Base-by-base conservation (phyloP, 1,284 basidiomycete species). In the Xerocomus nothofagi region DNA sequence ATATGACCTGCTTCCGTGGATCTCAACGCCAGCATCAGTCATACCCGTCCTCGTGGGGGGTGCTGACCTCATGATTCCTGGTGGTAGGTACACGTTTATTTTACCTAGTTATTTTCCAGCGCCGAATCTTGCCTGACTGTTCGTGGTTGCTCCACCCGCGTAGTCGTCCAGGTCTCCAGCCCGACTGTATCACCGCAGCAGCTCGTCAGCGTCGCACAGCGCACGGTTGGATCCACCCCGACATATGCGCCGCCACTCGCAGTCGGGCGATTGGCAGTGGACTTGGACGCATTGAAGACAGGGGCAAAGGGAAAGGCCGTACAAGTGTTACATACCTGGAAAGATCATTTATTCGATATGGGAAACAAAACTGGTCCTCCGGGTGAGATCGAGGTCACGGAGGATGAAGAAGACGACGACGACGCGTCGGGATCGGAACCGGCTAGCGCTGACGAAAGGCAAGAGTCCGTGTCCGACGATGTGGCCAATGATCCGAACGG, bases 21-120 rank as follows among this genome's bases (percentile, higher is more conserved):
- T 91, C 11, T 80, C 82, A 3, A 88, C 86, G 0, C 85, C 87
- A 3, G 65, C 75, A 45, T 68, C 71, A 44, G 90, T 82, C 50
- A 81, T 87, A 33, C 80, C 83, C 3, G 73, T 82, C 37, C 75
- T 91, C 18, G 67, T 81, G 15, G 79, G 80, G 29, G 89, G 88
- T 20, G 87, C 88, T 1, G 86, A 90, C 68, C 75, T 91, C 6
- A 89, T 90, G 86, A 82, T 88, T 31, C 86, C 87, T 4, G 88
- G 88, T 68, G 85, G 88, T 84, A 62, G 65, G 79, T 71, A 45
- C 18, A 39, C 21, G 10, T 30, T 30, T 15, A 29, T 7, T 41
- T 21, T 17, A 47, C 20, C 17, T 39, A 2, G 41, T 44, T 14
- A 47, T 12, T 49, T 44, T 18, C 12, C 3, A 18, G 39, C 31